These are phyloP conservation scores for Termitomyces sp. DNA, from an alignment of 768 basidiomycete species.

Conservation along the genomic window DNA sequence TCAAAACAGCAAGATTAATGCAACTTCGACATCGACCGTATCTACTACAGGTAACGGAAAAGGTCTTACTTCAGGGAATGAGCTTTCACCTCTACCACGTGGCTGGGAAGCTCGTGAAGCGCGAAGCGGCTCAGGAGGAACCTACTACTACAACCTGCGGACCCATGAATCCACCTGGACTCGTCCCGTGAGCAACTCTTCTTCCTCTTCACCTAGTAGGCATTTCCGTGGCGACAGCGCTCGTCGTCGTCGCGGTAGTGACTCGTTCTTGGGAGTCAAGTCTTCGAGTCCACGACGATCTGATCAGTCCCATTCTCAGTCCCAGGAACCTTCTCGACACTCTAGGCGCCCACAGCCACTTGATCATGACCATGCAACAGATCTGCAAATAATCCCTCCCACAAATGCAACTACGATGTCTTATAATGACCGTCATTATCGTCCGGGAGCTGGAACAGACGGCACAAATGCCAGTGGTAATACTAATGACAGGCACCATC, in stretches of 20 bases:
- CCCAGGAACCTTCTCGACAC: conserved; percentile 24
- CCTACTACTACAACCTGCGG: conserved; percentile 58
- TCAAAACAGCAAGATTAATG: conserved; percentile 31
- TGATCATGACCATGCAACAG: conserved; percentile 13
- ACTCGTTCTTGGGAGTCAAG: conserved; percentile 24
- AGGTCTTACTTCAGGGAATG: conserved; percentile 19
- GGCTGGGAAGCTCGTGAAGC: conserved; percentile 62
- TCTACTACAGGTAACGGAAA: conserved; percentile 21
- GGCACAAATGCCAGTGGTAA: conserved; percentile 15
- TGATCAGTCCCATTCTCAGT: conserved; percentile 29
- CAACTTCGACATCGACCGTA: conserved; percentile 25
- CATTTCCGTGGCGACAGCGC: conserved; percentile 24
- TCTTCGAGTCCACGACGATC: conserved; percentile 26
- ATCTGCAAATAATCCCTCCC: conserved; percentile 17
- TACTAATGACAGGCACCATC: conserved; percentile 25
- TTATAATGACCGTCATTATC: conserved; percentile 66
- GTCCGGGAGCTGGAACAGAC: conserved; percentile 38
- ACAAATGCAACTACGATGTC: conserved; percentile 34
- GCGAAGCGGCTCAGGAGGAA: conserved; percentile 41
- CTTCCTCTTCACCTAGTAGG: conserved; percentile 23
- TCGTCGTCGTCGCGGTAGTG: conserved; percentile 25
- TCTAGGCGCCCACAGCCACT: conserved; percentile 19
- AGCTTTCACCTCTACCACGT: conserved; percentile 42
- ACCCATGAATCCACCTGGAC: conserved; percentile 61
- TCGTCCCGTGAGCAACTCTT: conserved; percentile 39